phyloP scores from a whole-genome alignment of 176 grass and related monocot species.

The Ensete ventricosum region DNA sequence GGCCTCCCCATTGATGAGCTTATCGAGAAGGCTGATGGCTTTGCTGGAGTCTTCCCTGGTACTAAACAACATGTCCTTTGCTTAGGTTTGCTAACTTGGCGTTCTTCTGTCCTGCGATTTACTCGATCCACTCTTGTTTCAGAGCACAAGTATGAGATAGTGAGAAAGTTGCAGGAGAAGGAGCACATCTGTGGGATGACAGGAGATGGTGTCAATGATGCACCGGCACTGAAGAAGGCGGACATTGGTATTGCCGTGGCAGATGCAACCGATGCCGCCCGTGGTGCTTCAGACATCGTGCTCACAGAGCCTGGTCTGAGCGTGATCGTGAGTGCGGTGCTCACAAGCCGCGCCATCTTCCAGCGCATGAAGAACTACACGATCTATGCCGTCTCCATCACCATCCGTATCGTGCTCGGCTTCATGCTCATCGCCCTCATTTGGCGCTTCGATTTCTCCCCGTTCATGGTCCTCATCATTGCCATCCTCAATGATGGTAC shows the following conservation, averaged over 20 bases:
- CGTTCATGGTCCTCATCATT: conserved; percentile 95
- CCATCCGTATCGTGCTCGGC: conserved; percentile 79
- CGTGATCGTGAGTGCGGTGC: conserved; percentile 76
- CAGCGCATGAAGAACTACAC: conserved; percentile 99
- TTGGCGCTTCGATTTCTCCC: conserved; percentile 87
- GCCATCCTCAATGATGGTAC: conserved; percentile 97
- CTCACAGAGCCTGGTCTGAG: conserved; percentile 85
- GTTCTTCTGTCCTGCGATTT: not conserved
- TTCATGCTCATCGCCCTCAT: conserved; percentile 78
- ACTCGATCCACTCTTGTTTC: not conserved
- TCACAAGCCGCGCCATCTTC: conserved; percentile 85
- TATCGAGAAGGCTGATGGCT: conserved; percentile 82
- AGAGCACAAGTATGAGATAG: conserved; percentile 98
- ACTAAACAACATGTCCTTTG: not conserved
- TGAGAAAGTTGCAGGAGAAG: conserved; percentile 72
- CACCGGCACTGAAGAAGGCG: conserved; percentile 89
- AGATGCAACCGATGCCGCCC: conserved; percentile 76
- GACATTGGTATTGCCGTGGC: conserved; percentile 97
- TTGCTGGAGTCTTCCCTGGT: conserved; percentile 81
- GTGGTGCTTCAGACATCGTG: conserved; percentile 84
- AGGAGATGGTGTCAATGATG: conserved; percentile 89
- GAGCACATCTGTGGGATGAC: conserved; percentile 91
- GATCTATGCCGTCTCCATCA: conserved; percentile 96
- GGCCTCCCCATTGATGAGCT: conserved; percentile 74
- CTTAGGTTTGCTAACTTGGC: no score